These are phyloP conservation scores for Hemerocallis citrina DNA, from an alignment of 106 monocot genomes.

Conservation along the genomic window DNA sequence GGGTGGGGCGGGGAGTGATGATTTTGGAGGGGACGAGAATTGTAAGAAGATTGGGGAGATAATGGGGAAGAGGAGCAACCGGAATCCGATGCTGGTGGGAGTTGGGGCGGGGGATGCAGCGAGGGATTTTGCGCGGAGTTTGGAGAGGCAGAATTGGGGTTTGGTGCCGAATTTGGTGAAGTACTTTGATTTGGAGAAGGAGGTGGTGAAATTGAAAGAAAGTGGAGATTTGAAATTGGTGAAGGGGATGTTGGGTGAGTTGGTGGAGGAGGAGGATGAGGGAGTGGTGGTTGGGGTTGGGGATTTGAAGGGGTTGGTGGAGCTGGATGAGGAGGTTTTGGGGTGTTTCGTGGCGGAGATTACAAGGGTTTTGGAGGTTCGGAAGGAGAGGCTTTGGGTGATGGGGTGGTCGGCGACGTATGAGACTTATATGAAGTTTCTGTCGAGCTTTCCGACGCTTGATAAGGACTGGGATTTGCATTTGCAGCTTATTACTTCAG, in stretches of 20 bases:
- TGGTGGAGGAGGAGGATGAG: slow-evolving; percentile 6
- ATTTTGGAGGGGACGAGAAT: slow-evolving; percentile 30
- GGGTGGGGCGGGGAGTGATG: too few relatives aligned
- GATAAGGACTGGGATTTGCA: slow-evolving; percentile 32
- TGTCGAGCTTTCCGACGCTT: slow-evolving; percentile 22
- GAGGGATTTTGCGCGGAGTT: slow-evolving; percentile 23
- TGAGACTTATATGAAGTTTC: slow-evolving; percentile 46
- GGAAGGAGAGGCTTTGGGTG: slow-evolving; percentile 35
- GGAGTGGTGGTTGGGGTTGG: slow-evolving; percentile 43
- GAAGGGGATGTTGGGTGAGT: slow-evolving; percentile 12
- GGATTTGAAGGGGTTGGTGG: slow-evolving; percentile 52
- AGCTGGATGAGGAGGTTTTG: slow-evolving; percentile 14
- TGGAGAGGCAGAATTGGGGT: slow-evolving; percentile 21
- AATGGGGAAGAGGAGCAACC: slow-evolving; percentile 11
- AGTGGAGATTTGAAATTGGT: not conserved
- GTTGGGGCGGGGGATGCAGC: slow-evolving; percentile 50
- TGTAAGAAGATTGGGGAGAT: slow-evolving; percentile 51
- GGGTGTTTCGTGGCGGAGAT: slow-evolving; percentile 37
- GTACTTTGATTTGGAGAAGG: slow-evolving; percentile 20
- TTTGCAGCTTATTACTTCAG: slow-evolving; percentile 29
- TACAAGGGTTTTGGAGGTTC: slow-evolving; percentile 34
- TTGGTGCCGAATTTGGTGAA: slow-evolving; percentile 27
- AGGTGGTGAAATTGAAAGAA: not conserved
- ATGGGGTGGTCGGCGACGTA: slow-evolving; percentile 66
- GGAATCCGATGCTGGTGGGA: slow-evolving; percentile 62